Evolutionary conservation across 176 grass and related monocot species (phyloP), one percentile per base, ranked within the genome.

Genomic region (Zea luxurians): DNA sequence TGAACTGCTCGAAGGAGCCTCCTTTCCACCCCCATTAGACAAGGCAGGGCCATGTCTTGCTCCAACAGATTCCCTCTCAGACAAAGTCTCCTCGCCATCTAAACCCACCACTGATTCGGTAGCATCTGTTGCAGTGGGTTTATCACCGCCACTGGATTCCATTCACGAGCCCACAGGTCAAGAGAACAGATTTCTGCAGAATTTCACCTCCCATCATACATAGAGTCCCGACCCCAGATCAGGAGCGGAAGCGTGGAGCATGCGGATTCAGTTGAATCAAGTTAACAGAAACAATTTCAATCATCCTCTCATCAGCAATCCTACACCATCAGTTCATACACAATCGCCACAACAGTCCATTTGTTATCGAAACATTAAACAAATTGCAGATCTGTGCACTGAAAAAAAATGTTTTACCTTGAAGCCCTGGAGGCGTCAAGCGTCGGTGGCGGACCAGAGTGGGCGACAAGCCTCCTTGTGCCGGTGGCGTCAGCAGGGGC

Each of bases 161-260:
- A 96, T 96, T 65, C 84, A 90, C 85, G 64, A 80, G 80, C 68
- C 79, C 66, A 80, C 40, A 21, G 77, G 72, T 80, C 69, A 76
- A 64, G 46, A 80, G 75, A 67, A 75, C 71, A 82, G 40, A 83
- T 71, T 52, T 83, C 40, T 18, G 46, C 59, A 10, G 78, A 92
- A 85, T 74, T 72, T 50, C 44, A 85, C 62, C 84, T 91, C 80
- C 93, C 89, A 96, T 96, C 80, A 89, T 91, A 87, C 78, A 62
- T 81, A 10, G 61, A 70, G 71, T 69, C 70, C 77, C 67, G 76
- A 86, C 77, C 27, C 70, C 82, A 78, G 75, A 91, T 96, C 75
- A 63, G 58, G 58, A 55, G 55, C 41, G 73, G 73, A 59, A 18
- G 18, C 6, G 12, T 45, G 41, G 73, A 62, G 42, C 74, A 76